Evolutionary conservation across 2,329 filamentous ascomycete genomes (phyloP).

Genomic region (Alternaria hordeiaustralica): DNA sequence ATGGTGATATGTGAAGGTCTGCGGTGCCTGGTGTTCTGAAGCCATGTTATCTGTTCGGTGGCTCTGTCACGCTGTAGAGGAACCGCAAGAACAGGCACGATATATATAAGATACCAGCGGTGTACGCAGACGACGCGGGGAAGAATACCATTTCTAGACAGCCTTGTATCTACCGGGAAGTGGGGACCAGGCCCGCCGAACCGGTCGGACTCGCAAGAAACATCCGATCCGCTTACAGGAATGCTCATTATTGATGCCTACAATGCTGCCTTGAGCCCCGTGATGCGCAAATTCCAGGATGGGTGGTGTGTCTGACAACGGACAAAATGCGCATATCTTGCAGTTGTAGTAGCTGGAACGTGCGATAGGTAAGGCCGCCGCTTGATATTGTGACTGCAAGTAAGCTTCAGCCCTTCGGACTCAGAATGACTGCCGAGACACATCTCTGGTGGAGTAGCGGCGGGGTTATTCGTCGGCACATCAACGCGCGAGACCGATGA

Average conservation of each 20-base stretch:
- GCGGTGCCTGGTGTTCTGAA: neutral
- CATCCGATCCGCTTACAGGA: neutral
- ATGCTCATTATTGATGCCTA: neutral
- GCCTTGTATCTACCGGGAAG: neutral
- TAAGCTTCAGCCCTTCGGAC: neutral
- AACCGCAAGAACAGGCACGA: neutral
- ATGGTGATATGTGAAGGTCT: slow-evolving; percentile 25
- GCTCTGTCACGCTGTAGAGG: too few relatives aligned
- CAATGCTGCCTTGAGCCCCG: neutral
- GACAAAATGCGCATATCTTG: neutral
- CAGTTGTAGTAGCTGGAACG: neutral
- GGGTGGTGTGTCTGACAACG: neutral
- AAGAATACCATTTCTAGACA: neutral
- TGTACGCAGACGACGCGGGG: neutral
- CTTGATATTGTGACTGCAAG: neutral
- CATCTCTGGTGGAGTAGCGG: neutral
- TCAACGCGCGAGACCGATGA: neutral
- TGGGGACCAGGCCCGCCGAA: neutral
- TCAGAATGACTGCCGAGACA: neutral
- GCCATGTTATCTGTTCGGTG: neutral
- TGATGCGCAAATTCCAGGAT: neutral
- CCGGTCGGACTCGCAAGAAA: neutral
- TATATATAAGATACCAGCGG: neutral
- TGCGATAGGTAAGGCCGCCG: neutral
- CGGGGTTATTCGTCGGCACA: neutral